Percentiles rank a stretch among this genome's conserved stretches.
These are phyloP conservation scores for Pythium vanterpoolii DNA, from an alignment of 352 stramenopile genomes.

Conservation along the genomic window DNA sequence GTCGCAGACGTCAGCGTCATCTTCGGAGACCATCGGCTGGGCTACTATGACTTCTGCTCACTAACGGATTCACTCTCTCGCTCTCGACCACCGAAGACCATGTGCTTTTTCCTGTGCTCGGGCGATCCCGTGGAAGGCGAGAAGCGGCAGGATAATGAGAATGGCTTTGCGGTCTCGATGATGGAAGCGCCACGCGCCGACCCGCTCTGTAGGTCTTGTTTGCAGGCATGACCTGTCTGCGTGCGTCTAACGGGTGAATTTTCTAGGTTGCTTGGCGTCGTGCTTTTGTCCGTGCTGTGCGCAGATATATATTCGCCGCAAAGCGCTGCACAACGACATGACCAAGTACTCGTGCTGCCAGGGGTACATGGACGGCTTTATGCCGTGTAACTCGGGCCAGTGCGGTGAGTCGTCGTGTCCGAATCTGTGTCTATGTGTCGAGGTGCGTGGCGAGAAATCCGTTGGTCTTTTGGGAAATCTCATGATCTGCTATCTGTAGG, in stretches of 20 bases:
- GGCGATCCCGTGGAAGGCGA: conserved; percentile 64
- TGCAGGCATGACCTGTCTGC: not conserved
- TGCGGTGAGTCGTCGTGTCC: conserved; percentile 87
- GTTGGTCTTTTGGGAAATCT: not conserved
- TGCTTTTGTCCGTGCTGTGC: conserved; percentile 87
- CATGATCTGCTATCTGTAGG: conserved; percentile 21
- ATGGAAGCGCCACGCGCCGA: conserved; percentile 82
- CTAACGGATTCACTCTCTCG: conserved; percentile 1
- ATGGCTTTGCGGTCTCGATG: conserved; percentile 85
- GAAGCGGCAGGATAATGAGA: conserved; percentile 61
- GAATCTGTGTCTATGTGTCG: conserved; percentile 88
- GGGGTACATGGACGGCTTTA: conserved; percentile 89
- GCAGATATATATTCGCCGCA: conserved; percentile 89
- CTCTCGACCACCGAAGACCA: conserved; percentile 18
- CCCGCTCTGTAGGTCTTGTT: conserved; percentile 65
- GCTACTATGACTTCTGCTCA: not conserved
- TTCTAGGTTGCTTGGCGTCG: conserved; percentile 52
- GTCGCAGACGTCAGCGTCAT: not conserved
- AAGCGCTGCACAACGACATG: conserved; percentile 91
- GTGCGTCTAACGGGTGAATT: not conserved
- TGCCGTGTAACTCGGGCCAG: conserved; percentile 84
- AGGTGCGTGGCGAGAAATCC: conserved; percentile 36
- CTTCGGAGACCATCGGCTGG: too few species aligned
- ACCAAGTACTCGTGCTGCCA: conserved; percentile 92
- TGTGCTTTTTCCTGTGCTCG: conserved; percentile 72